Evolutionary conservation across 768 basidiomycete species (phyloP), one percentile per base, ranked within the genome.

Genomic region (Pisolithus sp.): DNA sequence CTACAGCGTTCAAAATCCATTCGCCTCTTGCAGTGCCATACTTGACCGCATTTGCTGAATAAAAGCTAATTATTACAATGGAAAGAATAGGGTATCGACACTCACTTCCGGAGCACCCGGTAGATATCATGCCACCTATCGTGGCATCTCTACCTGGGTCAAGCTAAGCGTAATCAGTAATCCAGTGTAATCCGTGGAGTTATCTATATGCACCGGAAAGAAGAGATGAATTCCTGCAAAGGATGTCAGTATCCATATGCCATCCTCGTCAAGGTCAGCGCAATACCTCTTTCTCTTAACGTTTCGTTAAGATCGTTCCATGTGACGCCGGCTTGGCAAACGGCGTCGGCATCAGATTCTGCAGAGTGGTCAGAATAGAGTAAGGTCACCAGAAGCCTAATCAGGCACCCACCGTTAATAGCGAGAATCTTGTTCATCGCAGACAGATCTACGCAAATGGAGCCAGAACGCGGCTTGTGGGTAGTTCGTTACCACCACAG

Each of bases 11-110:
- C 47, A 89, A 69, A 61, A 89, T 86, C 87, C 88, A 89, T 69
- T 92, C 89, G 0, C 77, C 83, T 62, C 82, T 84, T 3, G 89
- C 89, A 20, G 89, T 90, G 41, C 88, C 89, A 67, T 89, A 92
- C 54, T 84, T 72, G 10, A 86, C 85, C 23, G 85, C 83, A 60
- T 86, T 86, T 21, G 84, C 83, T 85, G 38, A 21, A 53, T 26
- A 18, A 39, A 24, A 28, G 55, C 24, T 41, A 21, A 34, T 40
- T 15, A 24, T 9, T 7, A 30, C 21, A 31, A n/a, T 48, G 1
- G n/a, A 48, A 13, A 9, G 17, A 15, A 36, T 5, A 56, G 53
- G 38, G 13, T 24, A 18, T 38, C 23, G 53, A 28, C 59, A 74
- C 77, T 75, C 68, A 76, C 88, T 90, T 51, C 87, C 88, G 52